phyloP scores from a whole-genome alignment of 1,284 basidiomycete genomes.

The Stygiomarasmius scandens region DNA sequence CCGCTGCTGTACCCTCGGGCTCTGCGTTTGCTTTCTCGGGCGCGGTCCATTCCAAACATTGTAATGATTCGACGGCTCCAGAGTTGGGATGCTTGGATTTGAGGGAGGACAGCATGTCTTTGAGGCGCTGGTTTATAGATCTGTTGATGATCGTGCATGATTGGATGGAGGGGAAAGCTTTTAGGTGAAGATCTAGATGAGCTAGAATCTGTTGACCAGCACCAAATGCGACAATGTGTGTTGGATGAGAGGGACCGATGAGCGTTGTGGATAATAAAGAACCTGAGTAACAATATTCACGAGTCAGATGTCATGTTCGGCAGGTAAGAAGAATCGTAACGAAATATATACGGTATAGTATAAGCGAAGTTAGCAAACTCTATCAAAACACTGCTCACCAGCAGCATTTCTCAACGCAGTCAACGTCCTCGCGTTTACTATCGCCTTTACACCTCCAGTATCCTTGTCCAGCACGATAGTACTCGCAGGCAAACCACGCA shows the following conservation, averaged over 20 bases:
- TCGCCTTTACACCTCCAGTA: constrained; percentile 66
- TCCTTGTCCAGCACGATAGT: constrained; percentile 77
- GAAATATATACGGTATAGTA: no score
- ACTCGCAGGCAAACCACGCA: constrained; percentile 70
- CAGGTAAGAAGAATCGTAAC: no score
- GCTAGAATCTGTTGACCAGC: constrained; percentile 76
- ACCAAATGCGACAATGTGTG: constrained; percentile 68
- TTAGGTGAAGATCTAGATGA: constrained; percentile 69
- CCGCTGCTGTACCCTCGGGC: neutral
- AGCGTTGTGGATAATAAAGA: constrained; percentile 71
- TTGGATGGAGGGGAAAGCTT: constrained; percentile 56
- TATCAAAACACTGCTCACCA: constrained; percentile 39
- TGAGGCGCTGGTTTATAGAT: constrained; percentile 52
- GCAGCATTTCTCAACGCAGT: constrained; percentile 84
- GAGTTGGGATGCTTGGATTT: constrained; percentile 37
- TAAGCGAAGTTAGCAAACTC: no score
- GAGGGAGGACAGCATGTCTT: constrained; percentile 43
- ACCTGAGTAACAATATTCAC: constrained; percentile 46
- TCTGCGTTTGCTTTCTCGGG: constrained; percentile 11
- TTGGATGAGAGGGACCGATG: constrained; percentile 46
- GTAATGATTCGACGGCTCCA: neutral
- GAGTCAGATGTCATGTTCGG: no score
- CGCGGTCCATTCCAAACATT: constrained; percentile 8
- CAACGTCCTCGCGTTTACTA: constrained; percentile 76
- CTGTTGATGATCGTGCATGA: constrained; percentile 69